phyloP scores from a whole-genome alignment of 768 basidiomycete species.

The Lactifluus subvellereus region DNA sequence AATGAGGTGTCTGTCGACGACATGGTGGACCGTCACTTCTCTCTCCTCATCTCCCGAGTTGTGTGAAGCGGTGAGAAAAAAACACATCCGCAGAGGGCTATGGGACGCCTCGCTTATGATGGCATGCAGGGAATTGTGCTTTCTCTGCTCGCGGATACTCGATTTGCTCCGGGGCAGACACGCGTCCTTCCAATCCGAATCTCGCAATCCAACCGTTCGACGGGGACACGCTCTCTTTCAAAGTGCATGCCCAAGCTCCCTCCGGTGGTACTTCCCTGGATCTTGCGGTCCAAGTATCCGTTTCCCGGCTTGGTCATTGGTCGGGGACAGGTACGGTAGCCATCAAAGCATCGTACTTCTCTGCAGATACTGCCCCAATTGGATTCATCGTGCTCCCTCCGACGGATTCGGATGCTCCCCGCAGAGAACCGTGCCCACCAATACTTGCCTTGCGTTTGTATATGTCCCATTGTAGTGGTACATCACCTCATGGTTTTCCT shows the following conservation, averaged over 20 bases:
- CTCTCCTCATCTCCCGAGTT: slow-evolving; percentile 24
- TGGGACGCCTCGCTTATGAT: background rate
- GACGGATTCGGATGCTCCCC: slow-evolving; percentile 27
- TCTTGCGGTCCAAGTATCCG: slow-evolving; percentile 37
- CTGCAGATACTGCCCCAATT: slow-evolving; percentile 47
- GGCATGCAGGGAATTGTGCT: slow-evolving; percentile 8
- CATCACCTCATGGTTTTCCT: background rate
- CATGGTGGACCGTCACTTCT: slow-evolving; percentile 48
- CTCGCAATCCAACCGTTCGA: slow-evolving; percentile 37
- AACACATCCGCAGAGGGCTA: background rate
- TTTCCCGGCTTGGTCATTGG: slow-evolving; percentile 45
- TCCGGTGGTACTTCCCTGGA: slow-evolving; percentile 21
- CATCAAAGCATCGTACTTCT: slow-evolving; percentile 57
- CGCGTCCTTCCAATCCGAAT: slow-evolving; percentile 52
- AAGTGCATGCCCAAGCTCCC: slow-evolving; percentile 29
- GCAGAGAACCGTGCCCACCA: slow-evolving; percentile 37
- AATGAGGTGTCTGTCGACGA: slow-evolving; percentile 41
- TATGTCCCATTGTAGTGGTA: slow-evolving; percentile 25
- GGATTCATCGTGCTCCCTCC: slow-evolving; percentile 58
- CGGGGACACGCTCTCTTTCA: slow-evolving; percentile 36
- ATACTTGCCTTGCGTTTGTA: slow-evolving; percentile 53
- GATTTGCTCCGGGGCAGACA: slow-evolving; percentile 18
- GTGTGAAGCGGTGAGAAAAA: slow-evolving; percentile 17
- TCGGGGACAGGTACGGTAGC: slow-evolving; percentile 20
- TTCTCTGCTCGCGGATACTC: background rate